Conservation (phyloP, 148 eudicot species). For the Chenopodium formosanum region DNA sequence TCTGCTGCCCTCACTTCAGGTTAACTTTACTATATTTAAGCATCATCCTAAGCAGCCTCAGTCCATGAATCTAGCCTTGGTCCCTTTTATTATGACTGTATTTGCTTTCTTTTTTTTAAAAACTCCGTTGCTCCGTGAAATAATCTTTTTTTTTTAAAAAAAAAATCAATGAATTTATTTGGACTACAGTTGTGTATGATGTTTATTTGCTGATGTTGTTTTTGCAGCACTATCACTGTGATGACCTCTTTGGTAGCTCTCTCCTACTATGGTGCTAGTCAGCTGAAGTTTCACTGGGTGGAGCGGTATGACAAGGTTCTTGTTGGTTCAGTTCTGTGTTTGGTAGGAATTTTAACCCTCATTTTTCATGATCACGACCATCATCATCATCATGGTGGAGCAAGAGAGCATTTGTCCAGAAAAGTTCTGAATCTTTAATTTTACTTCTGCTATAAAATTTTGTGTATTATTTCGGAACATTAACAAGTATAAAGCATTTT, state of each 20-base stretch:
- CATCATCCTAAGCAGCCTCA: neutral
- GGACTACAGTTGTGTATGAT: no score
- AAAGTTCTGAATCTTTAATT: slow-evolving; percentile 50
- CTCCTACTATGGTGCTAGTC: slow-evolving; percentile 97
- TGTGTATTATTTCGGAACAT: slow-evolving; percentile 13
- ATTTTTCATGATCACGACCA: slow-evolving; percentile 78
- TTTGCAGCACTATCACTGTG: slow-evolving; percentile 83
- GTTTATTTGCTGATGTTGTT: slow-evolving; percentile 3
- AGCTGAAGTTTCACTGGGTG: slow-evolving; percentile 94
- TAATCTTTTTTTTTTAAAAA: neutral
- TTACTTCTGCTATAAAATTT: slow-evolving; percentile 6
- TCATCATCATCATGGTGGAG: slow-evolving; percentile 34
- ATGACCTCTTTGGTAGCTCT: slow-evolving; percentile 96
- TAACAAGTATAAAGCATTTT: neutral
- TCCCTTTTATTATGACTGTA: neutral
- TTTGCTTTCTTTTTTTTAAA: neutral
- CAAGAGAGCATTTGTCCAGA: slow-evolving; percentile 47
- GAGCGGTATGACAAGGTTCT: slow-evolving; percentile 97
- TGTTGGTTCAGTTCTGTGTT: slow-evolving; percentile 88
- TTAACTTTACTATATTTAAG: neutral
- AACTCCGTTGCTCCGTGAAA: neutral
- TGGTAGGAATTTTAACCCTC: slow-evolving; percentile 84
- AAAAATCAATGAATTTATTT: no score
- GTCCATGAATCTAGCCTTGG: neutral
- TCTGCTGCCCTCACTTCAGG: neutral